Conservation (phyloP, 176 grass and related monocot genomes). For the Canna indica region DNA sequence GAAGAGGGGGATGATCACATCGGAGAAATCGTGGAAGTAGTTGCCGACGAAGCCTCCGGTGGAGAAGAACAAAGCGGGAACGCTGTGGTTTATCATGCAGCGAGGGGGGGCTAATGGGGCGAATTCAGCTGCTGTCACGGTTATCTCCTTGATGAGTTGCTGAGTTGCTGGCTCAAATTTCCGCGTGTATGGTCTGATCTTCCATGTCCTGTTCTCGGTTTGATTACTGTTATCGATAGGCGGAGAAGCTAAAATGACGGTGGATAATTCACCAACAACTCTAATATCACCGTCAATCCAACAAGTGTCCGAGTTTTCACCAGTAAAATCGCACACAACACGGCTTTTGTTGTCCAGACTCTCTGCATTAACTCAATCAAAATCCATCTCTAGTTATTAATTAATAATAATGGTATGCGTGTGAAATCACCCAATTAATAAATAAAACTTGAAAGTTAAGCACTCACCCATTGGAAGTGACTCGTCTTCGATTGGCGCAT, state of each 20-base stretch:
- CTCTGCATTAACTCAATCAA: background rate
- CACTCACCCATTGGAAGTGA: no score
- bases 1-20: slow-evolving; percentile 60
- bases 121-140: slow-evolving; percentile 8
- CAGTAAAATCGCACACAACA: slow-evolving; percentile 37
- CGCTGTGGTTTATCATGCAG: slow-evolving; percentile 32
- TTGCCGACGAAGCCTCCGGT: slow-evolving; percentile 37
- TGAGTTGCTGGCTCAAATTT: slow-evolving; percentile 27
- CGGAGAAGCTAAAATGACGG: slow-evolving; percentile 31
- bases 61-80: slow-evolving; percentile 55
- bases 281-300: slow-evolving; percentile 51
- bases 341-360: background rate
- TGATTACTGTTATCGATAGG: background rate
- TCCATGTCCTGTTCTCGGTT: slow-evolving; percentile 18
- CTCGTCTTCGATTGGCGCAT: no score
- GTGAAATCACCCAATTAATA: no score
- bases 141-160: slow-evolving; percentile 17
- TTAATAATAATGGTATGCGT: background rate
- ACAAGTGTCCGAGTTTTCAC: slow-evolving; percentile 28
- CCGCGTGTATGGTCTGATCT: slow-evolving; percentile 40
- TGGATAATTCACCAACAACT: slow-evolving; percentile 30
- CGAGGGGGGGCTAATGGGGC: background rate
- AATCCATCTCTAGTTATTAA: background rate
- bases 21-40: slow-evolving; percentile 53
- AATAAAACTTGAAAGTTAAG: no score